phyloP scores from a whole-genome alignment of 192 early-diverging fungal species.

The Coemansia sp. region DNA sequence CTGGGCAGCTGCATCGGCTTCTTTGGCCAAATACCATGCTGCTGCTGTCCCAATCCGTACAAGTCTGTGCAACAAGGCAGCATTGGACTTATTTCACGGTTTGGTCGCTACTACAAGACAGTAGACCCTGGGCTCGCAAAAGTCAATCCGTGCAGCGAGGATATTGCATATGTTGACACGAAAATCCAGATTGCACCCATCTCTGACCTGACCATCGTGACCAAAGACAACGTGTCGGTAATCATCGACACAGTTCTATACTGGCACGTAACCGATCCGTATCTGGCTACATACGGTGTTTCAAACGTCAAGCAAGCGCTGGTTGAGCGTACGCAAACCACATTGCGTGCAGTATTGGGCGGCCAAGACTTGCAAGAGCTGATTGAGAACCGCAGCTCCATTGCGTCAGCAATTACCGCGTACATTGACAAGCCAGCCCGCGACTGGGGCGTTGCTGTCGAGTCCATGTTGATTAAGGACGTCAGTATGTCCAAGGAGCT shows the following conservation, averaged over 20 bases:
- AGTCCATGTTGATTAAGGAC: slow-evolving; percentile 86
- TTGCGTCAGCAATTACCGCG: slow-evolving; percentile 81
- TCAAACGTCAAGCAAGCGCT: slow-evolving; percentile 74
- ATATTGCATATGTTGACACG: slow-evolving; percentile 55
- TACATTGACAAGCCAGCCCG: slow-evolving; percentile 79
- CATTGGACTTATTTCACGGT: slow-evolving; percentile 50
- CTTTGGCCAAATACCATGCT: slow-evolving; percentile 53
- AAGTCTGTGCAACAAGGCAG: slow-evolving; percentile 47
- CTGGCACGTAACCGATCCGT: slow-evolving; percentile 81
- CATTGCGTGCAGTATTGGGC: slow-evolving; percentile 81
- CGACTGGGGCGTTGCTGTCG: slow-evolving; percentile 78
- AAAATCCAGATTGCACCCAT: slow-evolving; percentile 67
- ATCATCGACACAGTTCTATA: slow-evolving; percentile 85
- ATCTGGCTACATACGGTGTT: slow-evolving; percentile 79
- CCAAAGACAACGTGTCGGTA: slow-evolving; percentile 88
- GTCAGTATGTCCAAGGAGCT: slow-evolving; percentile 72
- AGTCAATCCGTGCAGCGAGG: slow-evolving; percentile 55
- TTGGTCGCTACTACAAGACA: slow-evolving; percentile 57
- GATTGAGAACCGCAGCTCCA: slow-evolving; percentile 86
- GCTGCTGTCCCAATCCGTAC: slow-evolving; percentile 56
- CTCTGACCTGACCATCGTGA: slow-evolving; percentile 73
- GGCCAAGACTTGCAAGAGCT: slow-evolving; percentile 80
- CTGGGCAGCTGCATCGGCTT: slow-evolving; percentile 43
- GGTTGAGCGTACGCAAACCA: slow-evolving; percentile 88
- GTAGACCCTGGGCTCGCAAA: slow-evolving; percentile 59